These are phyloP conservation scores for Moniliophthora roreri DNA, from an alignment of 1,284 basidiomycete species.

Conservation along the genomic window DNA sequence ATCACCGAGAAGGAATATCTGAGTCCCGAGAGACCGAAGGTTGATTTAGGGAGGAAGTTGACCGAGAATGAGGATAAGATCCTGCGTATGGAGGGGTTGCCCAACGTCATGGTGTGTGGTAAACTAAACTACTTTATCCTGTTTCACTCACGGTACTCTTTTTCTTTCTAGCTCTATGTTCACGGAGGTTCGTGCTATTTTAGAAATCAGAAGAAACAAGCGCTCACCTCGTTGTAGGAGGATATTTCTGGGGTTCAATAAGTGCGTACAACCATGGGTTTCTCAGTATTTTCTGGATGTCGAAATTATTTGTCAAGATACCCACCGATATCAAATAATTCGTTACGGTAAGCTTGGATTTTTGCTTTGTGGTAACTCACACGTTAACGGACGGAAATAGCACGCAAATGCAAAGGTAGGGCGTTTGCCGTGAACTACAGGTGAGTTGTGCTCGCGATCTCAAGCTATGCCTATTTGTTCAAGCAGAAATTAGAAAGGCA, in stretches of 20 bases:
- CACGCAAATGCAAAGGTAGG: slow-evolving; percentile 71
- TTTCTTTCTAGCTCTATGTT: slow-evolving; percentile 59
- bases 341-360: slow-evolving; percentile 44
- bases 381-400: slow-evolving; percentile 29
- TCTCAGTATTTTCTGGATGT: slow-evolving; percentile 21
- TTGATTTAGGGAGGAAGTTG: slow-evolving; percentile 28
- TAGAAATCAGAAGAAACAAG: neutral
- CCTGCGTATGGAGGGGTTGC: slow-evolving; percentile 53
- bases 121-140: neutral
- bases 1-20: slow-evolving; percentile 61
- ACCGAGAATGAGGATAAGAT: slow-evolving; percentile 40
- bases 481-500: slow-evolving; percentile 50
- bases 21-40: slow-evolving; percentile 21
- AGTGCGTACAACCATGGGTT: slow-evolving; percentile 35
- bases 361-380: neutral
- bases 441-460: slow-evolving; percentile 23
- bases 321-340: slow-evolving; percentile 69
- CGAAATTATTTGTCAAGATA: slow-evolving; percentile 40
- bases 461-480: neutral
- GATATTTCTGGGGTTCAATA: slow-evolving; percentile 68
- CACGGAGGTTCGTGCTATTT: slow-evolving; percentile 63
- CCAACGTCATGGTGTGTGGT: slow-evolving; percentile 52
- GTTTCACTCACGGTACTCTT: slow-evolving; percentile 1
- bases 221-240: slow-evolving; percentile 36
- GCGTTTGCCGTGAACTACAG: slow-evolving; percentile 65